Evolutionary conservation across 2,329 filamentous ascomycete genomes (phyloP).

Genomic region (Aspergillus sergii): DNA sequence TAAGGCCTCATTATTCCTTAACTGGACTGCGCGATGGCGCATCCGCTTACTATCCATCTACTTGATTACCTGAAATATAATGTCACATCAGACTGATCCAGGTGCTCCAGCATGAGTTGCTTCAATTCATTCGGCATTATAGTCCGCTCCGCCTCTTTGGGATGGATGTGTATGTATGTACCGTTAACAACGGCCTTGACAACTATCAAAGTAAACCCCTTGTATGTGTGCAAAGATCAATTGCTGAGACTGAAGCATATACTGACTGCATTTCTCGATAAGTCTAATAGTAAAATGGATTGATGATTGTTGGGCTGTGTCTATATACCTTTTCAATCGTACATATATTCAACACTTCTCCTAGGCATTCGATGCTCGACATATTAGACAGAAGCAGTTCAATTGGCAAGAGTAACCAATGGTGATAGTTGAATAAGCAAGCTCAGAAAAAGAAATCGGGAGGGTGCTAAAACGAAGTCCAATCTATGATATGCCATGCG

Average conservation of each 20-base stretch:
- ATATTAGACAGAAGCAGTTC: background rate
- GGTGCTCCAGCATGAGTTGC: background rate
- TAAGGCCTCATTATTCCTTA: background rate
- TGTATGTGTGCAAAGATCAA: background rate
- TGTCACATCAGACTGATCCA: background rate
- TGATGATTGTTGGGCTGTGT: background rate
- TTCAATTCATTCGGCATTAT: background rate
- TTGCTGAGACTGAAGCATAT: background rate
- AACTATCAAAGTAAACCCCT: background rate
- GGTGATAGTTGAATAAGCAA: background rate
- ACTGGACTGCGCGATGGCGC: background rate
- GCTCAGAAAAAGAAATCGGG: background rate
- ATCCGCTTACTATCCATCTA: background rate
- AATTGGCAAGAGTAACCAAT: background rate
- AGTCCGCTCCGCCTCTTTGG: background rate
- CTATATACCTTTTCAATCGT: background rate
- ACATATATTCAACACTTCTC: background rate
- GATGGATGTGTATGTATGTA: background rate
- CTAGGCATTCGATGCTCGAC: background rate
- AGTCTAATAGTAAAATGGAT: background rate
- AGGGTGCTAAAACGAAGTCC: background rate
- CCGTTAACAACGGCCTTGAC: background rate
- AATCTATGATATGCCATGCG: background rate
- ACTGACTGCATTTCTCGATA: background rate
- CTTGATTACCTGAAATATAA: background rate